phyloP scores from a whole-genome alignment of 2,329 filamentous ascomycete species.

The Raffaelea ambrosiae region DNA sequence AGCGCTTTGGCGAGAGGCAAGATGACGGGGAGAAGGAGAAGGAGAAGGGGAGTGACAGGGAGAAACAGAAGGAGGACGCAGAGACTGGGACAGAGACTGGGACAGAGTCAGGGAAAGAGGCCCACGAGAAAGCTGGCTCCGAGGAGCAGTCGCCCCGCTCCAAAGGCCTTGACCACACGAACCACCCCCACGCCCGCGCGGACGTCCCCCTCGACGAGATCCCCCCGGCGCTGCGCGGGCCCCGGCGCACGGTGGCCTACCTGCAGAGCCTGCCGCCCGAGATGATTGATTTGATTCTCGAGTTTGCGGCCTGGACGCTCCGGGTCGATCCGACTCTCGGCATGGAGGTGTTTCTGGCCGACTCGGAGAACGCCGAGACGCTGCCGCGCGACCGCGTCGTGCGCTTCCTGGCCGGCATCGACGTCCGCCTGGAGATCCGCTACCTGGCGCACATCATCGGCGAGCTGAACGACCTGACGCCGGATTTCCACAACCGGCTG shows the following conservation, averaged over 20 bases:
- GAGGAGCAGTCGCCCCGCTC: too few species aligned
- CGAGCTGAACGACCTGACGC: conserved; percentile 75
- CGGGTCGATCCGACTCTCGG: conserved; percentile 62
- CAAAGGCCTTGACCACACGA: too few species aligned
- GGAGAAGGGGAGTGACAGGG: background rate
- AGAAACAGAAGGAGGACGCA: background rate
- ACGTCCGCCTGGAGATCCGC: conserved; percentile 61
- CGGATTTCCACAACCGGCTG: conserved; percentile 79
- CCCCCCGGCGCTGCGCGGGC: conserved; percentile 58
- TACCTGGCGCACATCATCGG: conserved; percentile 89
- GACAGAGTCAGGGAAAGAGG: conserved; percentile 12
- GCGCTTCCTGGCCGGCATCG: conserved; percentile 62
- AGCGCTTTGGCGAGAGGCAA: conserved; percentile 63
- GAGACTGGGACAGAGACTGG: background rate
- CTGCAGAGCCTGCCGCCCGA: conserved; percentile 82
- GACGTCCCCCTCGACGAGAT: background rate
- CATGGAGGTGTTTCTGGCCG: conserved; percentile 89
- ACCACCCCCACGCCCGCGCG: too few species aligned
- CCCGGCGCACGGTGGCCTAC: conserved; percentile 77
- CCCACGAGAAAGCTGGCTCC: background rate
- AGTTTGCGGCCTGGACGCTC: conserved; percentile 86
- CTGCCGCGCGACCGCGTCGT: conserved; percentile 71
- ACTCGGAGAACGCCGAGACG: conserved; percentile 90
- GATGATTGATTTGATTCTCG: conserved; percentile 81
- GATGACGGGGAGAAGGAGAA: conserved; percentile 33